Conservation (phyloP, 2,329 filamentous ascomycete species). For the Diaporthe australafricana region DNA sequence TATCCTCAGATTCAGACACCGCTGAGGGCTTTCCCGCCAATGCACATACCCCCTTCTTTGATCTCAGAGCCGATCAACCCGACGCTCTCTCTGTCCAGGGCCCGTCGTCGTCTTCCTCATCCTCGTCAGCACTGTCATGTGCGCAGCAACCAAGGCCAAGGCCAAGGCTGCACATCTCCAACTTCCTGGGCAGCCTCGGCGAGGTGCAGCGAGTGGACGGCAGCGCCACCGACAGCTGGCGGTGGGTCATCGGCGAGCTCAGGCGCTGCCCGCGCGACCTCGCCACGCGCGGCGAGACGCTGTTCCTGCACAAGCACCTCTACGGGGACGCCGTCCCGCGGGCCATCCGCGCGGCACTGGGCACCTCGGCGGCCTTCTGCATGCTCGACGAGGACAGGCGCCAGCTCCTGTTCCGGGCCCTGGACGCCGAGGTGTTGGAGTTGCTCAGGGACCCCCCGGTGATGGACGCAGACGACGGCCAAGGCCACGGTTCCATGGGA, state of each 20-base stretch:
- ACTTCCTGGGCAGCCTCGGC: conserved; percentile 12
- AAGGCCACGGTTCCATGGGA: too few relatives aligned
- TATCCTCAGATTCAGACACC: neutral
- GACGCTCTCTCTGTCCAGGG: neutral
- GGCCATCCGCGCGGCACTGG: conserved; percentile 28
- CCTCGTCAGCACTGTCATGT: neutral
- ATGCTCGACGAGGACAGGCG: conserved; percentile 20
- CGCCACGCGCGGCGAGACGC: conserved; percentile 13
- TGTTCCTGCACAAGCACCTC: conserved; percentile 31
- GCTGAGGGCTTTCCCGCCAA: neutral
- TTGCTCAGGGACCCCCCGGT: neutral
- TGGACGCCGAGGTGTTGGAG: conserved; percentile 30
- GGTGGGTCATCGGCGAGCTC: conserved; percentile 27
- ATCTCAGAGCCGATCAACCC: neutral
- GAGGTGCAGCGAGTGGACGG: conserved; percentile 11
- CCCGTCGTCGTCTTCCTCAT: neutral
- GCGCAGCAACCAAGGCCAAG: neutral
- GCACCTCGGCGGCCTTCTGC: conserved; percentile 25
- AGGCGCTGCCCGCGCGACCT: conserved; percentile 15
- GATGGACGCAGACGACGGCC: neutral
- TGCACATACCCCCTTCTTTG: neutral
- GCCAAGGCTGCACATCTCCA: conserved; percentile 1
- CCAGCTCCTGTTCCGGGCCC: conserved; percentile 17
- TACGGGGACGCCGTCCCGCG: conserved; percentile 21
- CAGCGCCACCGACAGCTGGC: conserved; percentile 17